phyloP scores from a whole-genome alignment of 257 asterid species.

The Solanum virginianum region DNA sequence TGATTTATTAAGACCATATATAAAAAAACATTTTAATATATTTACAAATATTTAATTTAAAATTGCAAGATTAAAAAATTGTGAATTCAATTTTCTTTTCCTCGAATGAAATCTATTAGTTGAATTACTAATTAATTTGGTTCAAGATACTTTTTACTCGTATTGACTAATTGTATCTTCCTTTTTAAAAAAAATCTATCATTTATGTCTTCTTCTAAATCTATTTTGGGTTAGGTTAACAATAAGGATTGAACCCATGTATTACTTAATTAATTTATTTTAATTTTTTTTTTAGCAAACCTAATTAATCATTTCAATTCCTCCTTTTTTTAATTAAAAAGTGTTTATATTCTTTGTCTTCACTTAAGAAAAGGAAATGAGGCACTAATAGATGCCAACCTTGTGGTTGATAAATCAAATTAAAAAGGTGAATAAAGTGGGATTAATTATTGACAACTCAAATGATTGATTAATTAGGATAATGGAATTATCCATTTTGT shows the following conservation, averaged over 20 bases:
- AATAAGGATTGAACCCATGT: neutral
- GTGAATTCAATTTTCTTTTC: neutral
- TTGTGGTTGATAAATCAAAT: neutral
- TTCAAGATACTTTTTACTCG: neutral
- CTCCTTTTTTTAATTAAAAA: neutral
- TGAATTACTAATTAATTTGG: neutral
- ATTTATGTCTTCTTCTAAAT: neutral
- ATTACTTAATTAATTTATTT: neutral
- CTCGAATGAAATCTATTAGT: neutral
- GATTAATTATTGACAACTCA: neutral
- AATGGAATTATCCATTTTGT: neutral
- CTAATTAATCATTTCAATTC: neutral
- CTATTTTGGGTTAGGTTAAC: neutral
- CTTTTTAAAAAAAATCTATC: neutral
- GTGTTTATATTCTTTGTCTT: neutral
- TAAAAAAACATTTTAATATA: neutral
- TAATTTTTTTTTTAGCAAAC: neutral
- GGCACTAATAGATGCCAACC: neutral
- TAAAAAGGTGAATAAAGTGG: neutral
- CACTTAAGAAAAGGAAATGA: neutral
- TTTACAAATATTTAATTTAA: neutral
- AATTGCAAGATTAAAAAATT: neutral
- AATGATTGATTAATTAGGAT: neutral
- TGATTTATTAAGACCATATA: neutral
- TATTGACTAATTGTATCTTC: neutral